Conservation (phyloP, 176 grass and related monocot genomes). For the Puya raimondii region DNA sequence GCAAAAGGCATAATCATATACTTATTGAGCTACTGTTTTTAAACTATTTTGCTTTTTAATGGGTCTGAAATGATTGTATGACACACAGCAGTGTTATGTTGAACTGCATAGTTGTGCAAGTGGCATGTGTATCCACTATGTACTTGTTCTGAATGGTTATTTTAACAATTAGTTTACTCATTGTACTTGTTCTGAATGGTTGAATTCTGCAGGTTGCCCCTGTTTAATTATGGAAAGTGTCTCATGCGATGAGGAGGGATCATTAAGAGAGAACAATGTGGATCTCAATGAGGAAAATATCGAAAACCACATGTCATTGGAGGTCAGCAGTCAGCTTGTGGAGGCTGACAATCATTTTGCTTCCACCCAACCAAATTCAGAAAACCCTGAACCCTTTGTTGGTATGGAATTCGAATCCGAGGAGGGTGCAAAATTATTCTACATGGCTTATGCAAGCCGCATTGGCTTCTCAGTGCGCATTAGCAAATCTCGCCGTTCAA, state of each 20-base stretch:
- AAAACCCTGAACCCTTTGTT: slow-evolving; percentile 53
- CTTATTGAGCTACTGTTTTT: too few species aligned
- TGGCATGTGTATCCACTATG: neutral
- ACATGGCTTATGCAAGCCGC: slow-evolving; percentile 55
- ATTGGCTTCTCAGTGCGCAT: slow-evolving; percentile 56
- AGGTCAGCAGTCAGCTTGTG: slow-evolving; percentile 24
- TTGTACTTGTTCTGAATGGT: neutral
- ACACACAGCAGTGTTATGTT: too few species aligned
- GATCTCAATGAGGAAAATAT: slow-evolving; percentile 46
- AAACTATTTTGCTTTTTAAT: too few species aligned
- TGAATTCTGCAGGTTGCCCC: slow-evolving; percentile 8
- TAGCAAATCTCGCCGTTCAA: slow-evolving; percentile 63
- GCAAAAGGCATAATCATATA: too few species aligned
- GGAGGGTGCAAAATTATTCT: slow-evolving; percentile 56
- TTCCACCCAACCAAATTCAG: slow-evolving; percentile 15
- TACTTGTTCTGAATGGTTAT: neutral
- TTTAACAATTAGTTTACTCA: neutral
- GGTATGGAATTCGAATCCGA: slow-evolving; percentile 69
- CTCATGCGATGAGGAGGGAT: slow-evolving; percentile 41
- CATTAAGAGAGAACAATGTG: slow-evolving; percentile 43
- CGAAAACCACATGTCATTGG: slow-evolving; percentile 34
- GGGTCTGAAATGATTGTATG: too few species aligned
- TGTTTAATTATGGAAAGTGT: slow-evolving; percentile 33
- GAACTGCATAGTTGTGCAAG: neutral
- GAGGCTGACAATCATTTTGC: slow-evolving; percentile 19